Base-by-base conservation (phyloP, 2,329 filamentous ascomycete genomes). In the Cadophora gregata region DNA sequence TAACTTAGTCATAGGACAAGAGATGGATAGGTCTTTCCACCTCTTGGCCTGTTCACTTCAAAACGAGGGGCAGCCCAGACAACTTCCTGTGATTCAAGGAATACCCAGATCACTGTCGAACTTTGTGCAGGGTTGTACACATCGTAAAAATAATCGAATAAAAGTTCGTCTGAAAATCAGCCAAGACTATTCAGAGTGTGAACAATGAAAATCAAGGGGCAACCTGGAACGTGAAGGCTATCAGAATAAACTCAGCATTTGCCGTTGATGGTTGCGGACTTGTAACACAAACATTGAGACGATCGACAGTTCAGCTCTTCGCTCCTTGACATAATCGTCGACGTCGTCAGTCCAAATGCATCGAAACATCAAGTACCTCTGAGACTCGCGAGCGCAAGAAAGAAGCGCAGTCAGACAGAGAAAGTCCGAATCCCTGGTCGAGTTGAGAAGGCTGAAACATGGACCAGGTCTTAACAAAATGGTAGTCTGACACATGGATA, bases 301-400 rank as follows among this genome's bases (percentile, higher is more conserved):
- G 38, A 42, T 42, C 38, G 12, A 16, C 12, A 42, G 14, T 19
- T 42, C 38, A 19, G 14, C 6, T 19, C 19, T 42, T 42, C 7
- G 5, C 38, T 16, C 38, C 5, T 42, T 16, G 38, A 42, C 12
- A 9, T 42, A 42, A 16, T 12, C 14, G 19, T 47, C 21, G 19
- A 47, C 4, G 36, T 33, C 14, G 38, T 12, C 38, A 19, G 38
- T 42, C 38, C 38, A 16, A 42, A 42, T 16, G 33, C 4, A 19
- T 36, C n/a, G 47, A 61, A 61, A 53, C 33, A 3, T 25, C 31
- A 62, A 29, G 42, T 47, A 12, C 42, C 19, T 47, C 42, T 47
- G 42, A 47, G 42, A 14, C 47, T 25, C n/a, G 9, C 6, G 6
- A 25, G 10, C 21, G 21, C 24, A 24, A 25, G 47, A 10, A 25